Evolutionary conservation across 2,329 filamentous ascomycete species (phyloP).

Genomic region (Penicillium hordei): DNA sequence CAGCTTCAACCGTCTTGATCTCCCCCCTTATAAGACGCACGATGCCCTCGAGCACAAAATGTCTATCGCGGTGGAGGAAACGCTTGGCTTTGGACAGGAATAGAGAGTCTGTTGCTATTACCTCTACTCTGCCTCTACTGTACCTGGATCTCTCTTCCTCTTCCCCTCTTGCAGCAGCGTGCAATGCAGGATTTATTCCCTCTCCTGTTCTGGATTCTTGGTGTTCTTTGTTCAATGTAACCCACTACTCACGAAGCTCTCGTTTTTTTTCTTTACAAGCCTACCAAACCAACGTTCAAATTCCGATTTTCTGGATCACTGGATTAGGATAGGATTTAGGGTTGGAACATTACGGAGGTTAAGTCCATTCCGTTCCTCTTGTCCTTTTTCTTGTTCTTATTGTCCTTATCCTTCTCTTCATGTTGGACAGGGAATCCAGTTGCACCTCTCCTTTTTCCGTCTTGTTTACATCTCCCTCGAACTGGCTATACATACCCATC

Average conservation of each 20-base stretch:
- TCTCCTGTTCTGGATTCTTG: conserved; percentile 10
- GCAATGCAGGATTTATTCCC: conserved; percentile 10
- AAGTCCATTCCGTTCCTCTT: not conserved
- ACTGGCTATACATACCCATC: conserved; percentile 2
- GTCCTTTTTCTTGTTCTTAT: not conserved
- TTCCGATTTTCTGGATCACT: not conserved
- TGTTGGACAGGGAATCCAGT: no score
- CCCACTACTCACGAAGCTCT: conserved; percentile 11
- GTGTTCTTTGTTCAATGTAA: conserved; percentile 13
- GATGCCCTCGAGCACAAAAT: conserved; percentile 86
- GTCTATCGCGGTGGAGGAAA: conserved; percentile 96
- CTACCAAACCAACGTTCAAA: conserved; percentile 2
- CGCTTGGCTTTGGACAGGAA: conserved; percentile 97
- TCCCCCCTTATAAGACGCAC: conserved; percentile 87
- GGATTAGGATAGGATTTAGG: not conserved
- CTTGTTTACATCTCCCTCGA: not conserved
- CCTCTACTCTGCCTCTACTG: conserved; percentile 5
- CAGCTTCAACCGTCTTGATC: conserved; percentile 95
- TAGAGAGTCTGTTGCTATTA: conserved; percentile 50
- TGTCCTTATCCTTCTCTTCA: not conserved
- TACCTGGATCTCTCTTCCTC: conserved; percentile 7
- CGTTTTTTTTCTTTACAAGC: not conserved
- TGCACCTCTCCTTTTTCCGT: not conserved
- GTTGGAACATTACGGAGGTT: not conserved
- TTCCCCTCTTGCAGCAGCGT: conserved; percentile 1